These are phyloP conservation scores for Cladorrhinum sp. DNA, from an alignment of 2,329 filamentous ascomycete genomes.

Conservation along the genomic window DNA sequence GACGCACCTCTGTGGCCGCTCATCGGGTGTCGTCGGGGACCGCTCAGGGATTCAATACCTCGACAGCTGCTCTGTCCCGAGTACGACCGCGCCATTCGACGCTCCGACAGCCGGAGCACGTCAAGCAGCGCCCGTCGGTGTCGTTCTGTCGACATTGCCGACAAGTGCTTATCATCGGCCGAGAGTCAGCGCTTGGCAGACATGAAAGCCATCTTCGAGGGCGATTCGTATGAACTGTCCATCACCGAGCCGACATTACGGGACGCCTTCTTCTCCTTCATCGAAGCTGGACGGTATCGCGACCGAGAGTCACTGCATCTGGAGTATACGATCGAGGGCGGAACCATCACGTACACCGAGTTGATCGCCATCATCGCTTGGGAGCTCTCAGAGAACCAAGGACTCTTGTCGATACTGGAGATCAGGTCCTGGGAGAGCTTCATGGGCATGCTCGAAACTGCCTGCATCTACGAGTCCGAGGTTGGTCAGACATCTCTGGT, in stretches of 20 bases:
- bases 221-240: conserved; percentile 26
- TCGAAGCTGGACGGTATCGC: conserved; percentile 30
- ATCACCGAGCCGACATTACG: conserved; percentile 23
- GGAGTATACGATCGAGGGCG: conserved; percentile 19
- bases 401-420: conserved; percentile 26
- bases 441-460: conserved; percentile 30
- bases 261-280: conserved; percentile 24
- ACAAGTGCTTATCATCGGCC: conserved; percentile 28
- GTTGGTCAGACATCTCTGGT: conserved; percentile 32
- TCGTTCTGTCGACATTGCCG: conserved; percentile 21
- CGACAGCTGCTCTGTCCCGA: conserved; percentile 28
- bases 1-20: conserved; percentile 33
- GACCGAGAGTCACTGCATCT: conserved; percentile 26
- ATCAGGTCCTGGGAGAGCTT: conserved; percentile 30
- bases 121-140: conserved; percentile 11
- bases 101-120: background rate
- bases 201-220: conserved; percentile 31
- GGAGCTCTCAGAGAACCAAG: conserved; percentile 32
- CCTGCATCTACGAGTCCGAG: conserved; percentile 31
- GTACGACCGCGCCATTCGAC: conserved; percentile 8
- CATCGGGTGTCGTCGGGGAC: conserved; percentile 32
- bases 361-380: conserved; percentile 31
- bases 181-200: conserved; percentile 31
- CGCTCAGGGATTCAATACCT: conserved; percentile 29
- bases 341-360: conserved; percentile 28